Conservation (phyloP, 805 yeast species). For the Kodamaea sagamina region DNA sequence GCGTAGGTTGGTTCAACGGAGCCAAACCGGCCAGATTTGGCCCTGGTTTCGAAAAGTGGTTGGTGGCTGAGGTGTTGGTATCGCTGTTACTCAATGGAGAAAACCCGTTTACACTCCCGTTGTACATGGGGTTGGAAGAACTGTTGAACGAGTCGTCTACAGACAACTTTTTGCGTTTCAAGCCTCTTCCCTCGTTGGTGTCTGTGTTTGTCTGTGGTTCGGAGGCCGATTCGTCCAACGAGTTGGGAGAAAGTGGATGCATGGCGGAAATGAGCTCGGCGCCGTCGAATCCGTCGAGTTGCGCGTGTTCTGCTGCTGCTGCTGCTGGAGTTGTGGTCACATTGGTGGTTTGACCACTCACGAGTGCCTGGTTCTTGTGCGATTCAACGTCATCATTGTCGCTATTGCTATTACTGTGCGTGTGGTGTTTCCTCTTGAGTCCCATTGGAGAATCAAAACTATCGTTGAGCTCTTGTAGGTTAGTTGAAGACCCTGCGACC, state of each 20-base stretch:
- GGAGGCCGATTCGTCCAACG: conserved; percentile 60
- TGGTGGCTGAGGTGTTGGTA: conserved; percentile 33
- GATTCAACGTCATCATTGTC: conserved; percentile 8
- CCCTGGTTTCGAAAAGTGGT: conserved; percentile 11
- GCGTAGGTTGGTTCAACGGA: conserved; percentile 15
- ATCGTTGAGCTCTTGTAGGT: conserved; percentile 19
- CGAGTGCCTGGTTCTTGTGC: neutral
- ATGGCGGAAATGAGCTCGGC: conserved; percentile 6
- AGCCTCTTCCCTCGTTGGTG: conserved; percentile 38
- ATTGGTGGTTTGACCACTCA: conserved; percentile 8
- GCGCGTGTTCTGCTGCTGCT: conserved; percentile 10
- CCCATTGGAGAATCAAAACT: conserved; percentile 1
- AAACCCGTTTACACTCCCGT: conserved; percentile 40
- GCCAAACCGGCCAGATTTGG: conserved; percentile 15
- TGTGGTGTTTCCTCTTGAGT: conserved; percentile 12
- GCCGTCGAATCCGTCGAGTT: conserved; percentile 3
- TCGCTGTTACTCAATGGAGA: conserved; percentile 51
- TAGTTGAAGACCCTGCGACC: conserved; percentile 24
- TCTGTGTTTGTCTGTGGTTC: conserved; percentile 47
- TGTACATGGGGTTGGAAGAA: conserved; percentile 40
- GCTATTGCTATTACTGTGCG: conserved; percentile 15
- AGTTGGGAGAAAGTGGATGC: conserved; percentile 60
- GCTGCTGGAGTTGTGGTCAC: conserved; percentile 8
- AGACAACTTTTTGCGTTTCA: conserved; percentile 51
- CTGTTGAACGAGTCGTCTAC: conserved; percentile 45